Evolutionary conservation across 2,329 filamentous ascomycete genomes (phyloP).

Genomic region (Pseudocercospora pini-densiflorae): DNA sequence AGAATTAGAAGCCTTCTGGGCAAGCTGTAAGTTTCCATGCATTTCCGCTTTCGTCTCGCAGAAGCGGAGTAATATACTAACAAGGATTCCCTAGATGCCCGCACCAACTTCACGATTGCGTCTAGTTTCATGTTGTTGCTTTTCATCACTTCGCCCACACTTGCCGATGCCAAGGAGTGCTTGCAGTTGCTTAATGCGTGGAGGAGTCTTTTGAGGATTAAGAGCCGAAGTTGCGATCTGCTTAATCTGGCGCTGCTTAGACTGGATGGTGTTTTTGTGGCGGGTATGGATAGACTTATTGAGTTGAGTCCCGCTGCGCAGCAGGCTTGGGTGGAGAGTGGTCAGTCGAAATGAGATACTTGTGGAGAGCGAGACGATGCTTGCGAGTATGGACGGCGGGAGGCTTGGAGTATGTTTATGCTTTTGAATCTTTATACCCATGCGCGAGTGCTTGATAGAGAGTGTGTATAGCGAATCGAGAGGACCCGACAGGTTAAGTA

Average conservation of each 20-base stretch:
- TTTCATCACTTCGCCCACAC: conserved; percentile 38
- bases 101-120: conserved; percentile 43
- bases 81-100: conserved; percentile 33
- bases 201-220: conserved; percentile 38
- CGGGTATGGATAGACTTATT: conserved; percentile 37
- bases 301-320: conserved; percentile 38
- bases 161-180: conserved; percentile 38
- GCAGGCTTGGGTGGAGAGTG: conserved; percentile 35
- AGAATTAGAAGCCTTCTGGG: conserved; percentile 42
- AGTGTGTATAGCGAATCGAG: neutral
- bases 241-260: conserved; percentile 39
- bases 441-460: neutral
- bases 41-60: neutral
- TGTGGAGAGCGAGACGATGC: too few species aligned
- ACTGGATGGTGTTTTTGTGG: conserved; percentile 37
- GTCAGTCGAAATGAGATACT: conserved; percentile 1
- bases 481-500: neutral
- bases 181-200: conserved; percentile 37
- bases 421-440: neutral
- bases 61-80: neutral
- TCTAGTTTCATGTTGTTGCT: conserved; percentile 41
- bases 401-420: neutral
- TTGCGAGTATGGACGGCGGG: neutral
- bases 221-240: conserved; percentile 42
- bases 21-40: conserved; percentile 35